Percentiles rank a stretch among this genome's conserved stretches.
phyloP scores from a whole-genome alignment of 2,329 filamentous ascomycete genomes.

The Fusarium dimerum region DNA sequence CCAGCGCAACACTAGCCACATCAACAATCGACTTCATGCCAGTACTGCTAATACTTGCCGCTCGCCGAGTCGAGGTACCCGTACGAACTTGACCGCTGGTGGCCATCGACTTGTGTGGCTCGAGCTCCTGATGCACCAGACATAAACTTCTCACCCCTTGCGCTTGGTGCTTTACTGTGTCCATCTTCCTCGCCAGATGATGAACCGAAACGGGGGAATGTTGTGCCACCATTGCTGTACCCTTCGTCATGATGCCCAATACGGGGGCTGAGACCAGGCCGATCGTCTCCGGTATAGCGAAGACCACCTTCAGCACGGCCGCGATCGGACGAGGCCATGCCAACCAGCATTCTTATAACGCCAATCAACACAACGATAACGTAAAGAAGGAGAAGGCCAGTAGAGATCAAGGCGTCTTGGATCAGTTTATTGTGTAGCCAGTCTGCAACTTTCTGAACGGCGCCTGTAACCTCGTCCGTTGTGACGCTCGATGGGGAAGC shows the following conservation, averaged over 20 bases:
- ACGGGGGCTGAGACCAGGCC: slow-evolving; percentile 30
- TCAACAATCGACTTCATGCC: slow-evolving; percentile 17
- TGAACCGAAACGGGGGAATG: slow-evolving; percentile 30
- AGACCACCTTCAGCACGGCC: slow-evolving; percentile 54
- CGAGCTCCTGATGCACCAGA: slow-evolving; percentile 25
- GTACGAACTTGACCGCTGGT: slow-evolving; percentile 38
- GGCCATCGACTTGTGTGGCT: slow-evolving; percentile 27
- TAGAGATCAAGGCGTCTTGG: slow-evolving; percentile 79
- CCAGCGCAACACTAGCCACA: background rate
- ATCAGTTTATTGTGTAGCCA: slow-evolving; percentile 69
- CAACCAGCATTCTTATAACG: slow-evolving; percentile 63
- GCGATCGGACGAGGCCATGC: slow-evolving; percentile 63
- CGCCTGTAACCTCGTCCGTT: slow-evolving; percentile 78
- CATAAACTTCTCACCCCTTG: slow-evolving; percentile 32
- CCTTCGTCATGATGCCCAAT: slow-evolving; percentile 22
- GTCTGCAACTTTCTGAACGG: slow-evolving; percentile 68
- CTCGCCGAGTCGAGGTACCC: slow-evolving; percentile 34
- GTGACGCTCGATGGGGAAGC: slow-evolving; percentile 72
- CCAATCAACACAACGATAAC: slow-evolving; percentile 76
- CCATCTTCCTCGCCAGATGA: slow-evolving; percentile 24
- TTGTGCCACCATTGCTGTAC: slow-evolving; percentile 16
- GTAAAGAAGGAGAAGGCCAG: slow-evolving; percentile 74
- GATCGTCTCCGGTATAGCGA: slow-evolving; percentile 35
- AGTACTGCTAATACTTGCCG: slow-evolving; percentile 26
- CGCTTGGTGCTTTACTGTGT: slow-evolving; percentile 13